These are phyloP conservation scores for Botryococcus braunii DNA, from an alignment of 163 green algal species.

Conservation along the genomic window DNA sequence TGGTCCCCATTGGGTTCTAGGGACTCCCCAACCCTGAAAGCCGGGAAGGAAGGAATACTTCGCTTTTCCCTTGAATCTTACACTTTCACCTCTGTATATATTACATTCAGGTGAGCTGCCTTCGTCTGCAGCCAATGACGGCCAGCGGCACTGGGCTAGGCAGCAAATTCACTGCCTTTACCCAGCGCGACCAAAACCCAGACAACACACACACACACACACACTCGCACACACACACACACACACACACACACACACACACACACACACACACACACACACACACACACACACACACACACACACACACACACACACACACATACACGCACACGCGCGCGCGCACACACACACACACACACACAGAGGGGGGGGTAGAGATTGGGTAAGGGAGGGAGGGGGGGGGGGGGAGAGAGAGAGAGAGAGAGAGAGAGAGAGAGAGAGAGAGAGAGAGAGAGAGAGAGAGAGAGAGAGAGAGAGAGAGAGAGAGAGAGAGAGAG, in stretches of 20 bases:
- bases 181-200: not conserved
- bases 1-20: too few relatives aligned
- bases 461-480: not conserved
- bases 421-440: not conserved
- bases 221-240: not conserved
- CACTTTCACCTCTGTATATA: too few relatives aligned
- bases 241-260: not conserved
- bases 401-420: not conserved
- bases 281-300: not conserved
- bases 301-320: not conserved
- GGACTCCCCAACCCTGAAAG: too few relatives aligned
- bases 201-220: not conserved
- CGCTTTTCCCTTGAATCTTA: too few relatives aligned
- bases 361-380: not conserved
- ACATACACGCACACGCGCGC: not conserved
- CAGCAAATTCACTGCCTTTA: too few relatives aligned
- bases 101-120: too few relatives aligned
- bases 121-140: too few relatives aligned
- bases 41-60: too few relatives aligned
- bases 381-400: not conserved
- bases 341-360: not conserved
- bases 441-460: not conserved
- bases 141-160: too few relatives aligned
- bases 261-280: not conserved
- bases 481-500: not conserved